Evolutionary conservation across 495 filamentous ascomycete genomes (phyloP), one percentile per base, ranked within the genome.

Genomic region (Hapsidospora chrysogenum): DNA sequence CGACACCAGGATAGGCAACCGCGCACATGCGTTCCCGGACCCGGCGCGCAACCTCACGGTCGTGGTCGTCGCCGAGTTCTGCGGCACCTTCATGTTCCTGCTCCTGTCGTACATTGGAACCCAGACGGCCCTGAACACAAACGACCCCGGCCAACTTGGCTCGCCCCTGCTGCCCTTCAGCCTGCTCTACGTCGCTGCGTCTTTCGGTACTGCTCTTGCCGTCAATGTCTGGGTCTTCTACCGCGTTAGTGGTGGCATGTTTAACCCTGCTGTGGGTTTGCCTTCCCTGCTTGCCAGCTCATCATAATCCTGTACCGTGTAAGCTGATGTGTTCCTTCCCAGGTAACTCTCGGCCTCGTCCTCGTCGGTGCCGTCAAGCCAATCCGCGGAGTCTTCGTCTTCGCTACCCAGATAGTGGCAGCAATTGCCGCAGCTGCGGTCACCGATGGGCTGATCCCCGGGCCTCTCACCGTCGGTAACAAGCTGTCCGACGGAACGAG

Each of bases 171-270:
- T 38, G 25, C 26, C 28, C 18, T 31, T 30, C 16, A 19, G 16
- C 7, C 49, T 84, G 18, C 50, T 82, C 15, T 85, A 74, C 50
- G 68, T 80, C 28, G 48, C 71, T 3, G 47, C 79, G 22, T 54
- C 58, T 5, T 81, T 81, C 41, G 78, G 74, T 0, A 73, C 80
- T 45, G 65, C 72, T 1, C 57, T 82, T 37, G 67, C 66, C 6
- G 75, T 76, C 44, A 80, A 79, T 44, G 74, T 71, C 7, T 83
- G 76, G 76, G 60, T 77, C 0, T 81, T 80, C 56, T 80, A 74
- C 52, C 68, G 77, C 11, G 30, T 35, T 0, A 35, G 25, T 3
- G 38, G 38, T n/a, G 25, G 38, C 14, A 35, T 40, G 32, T 40
- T 40, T 17, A 40, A 40, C n/a, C 38, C 38, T 13, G 38, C 38